Evolutionary conservation across 306 rosid species (phyloP), one percentile per base, ranked within the genome.

Genomic region (Rosa rugosa): DNA sequence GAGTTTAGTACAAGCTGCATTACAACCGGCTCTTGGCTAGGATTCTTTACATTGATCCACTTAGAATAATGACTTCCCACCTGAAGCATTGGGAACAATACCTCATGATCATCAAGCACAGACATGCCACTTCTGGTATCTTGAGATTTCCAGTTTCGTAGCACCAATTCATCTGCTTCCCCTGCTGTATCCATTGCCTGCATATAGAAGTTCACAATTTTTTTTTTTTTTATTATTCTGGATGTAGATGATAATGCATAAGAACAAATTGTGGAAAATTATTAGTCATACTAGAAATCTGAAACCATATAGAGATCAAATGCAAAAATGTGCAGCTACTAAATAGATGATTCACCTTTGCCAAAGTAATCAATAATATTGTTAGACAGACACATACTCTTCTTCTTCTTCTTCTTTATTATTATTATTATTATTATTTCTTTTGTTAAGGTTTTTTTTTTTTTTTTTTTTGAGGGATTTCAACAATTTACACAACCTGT

Each of bases 1-100:
- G 94, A 85, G 81, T 95, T 95, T 83, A 92, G 86, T 75, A 95
- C 85, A 83, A 92, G 94, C 91, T 95, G 97, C 93, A 92, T 82
- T 57, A 87, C 82, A 83, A 95, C 96, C 3, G 99, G 97, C 75
- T 85, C 81, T 47, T 83, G 81, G 74, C 96, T 87, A n/a, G 99
- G 99, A 83, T 95, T 95, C 85, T 85, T 90, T 62, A 90, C 92
- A 65, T 88, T 84, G 80, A 95, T 90, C 98, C 97, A 86, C 86
- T 79, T 83, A 23, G 96, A 83, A 76, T 77, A 84, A 85, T 86
- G 85, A 85, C 86, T 90, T 85, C 99, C 99, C 72, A 90, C 90
- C 84, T 91, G 92, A 78, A 92, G 83, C 92, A 84, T 72, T 2
- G 94, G 88, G 88, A 92, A 95, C 70, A 86, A 77, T 54, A 92